These are phyloP conservation scores for Coleophoma cylindrospora DNA, from an alignment of 2,329 filamentous ascomycete species.

Conservation along the genomic window DNA sequence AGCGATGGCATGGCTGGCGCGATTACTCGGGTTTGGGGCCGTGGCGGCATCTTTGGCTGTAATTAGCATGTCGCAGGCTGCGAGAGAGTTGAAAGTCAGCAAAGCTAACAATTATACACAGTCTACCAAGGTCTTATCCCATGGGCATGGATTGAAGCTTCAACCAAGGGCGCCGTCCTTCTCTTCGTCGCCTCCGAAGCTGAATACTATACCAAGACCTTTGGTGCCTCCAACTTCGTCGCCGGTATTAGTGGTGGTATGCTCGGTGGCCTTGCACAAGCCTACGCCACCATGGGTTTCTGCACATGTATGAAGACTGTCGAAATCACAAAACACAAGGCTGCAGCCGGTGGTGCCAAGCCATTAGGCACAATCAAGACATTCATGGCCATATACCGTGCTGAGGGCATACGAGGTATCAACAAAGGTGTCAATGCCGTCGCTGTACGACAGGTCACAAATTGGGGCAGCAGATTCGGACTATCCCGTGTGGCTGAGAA, in stretches of 20 bases:
- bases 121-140: slow-evolving; percentile 99
- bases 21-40: slow-evolving; percentile 83
- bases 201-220: slow-evolving; percentile 84
- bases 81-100: too few species aligned
- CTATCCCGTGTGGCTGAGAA: slow-evolving; percentile 87
- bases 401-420: slow-evolving; percentile 90
- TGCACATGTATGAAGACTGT: slow-evolving; percentile 99
- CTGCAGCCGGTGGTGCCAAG: slow-evolving; percentile 76
- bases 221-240: slow-evolving; percentile 81
- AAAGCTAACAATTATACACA: too few species aligned
- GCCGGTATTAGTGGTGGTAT: slow-evolving; percentile 89
- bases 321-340: slow-evolving; percentile 98
- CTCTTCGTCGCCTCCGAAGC: slow-evolving; percentile 98
- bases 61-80: too few species aligned
- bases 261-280: slow-evolving; percentile 90
- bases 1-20: slow-evolving; percentile 79
- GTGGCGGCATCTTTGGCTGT: slow-evolving; percentile 94
- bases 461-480: slow-evolving; percentile 97
- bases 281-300: slow-evolving; percentile 99
- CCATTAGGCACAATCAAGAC: slow-evolving; percentile 89
- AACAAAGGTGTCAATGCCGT: slow-evolving; percentile 99
- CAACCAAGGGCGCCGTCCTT: slow-evolving; percentile 97
- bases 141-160: slow-evolving; percentile 99
- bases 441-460: slow-evolving; percentile 97
- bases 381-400: slow-evolving; percentile 95